These are phyloP conservation scores for Miamiensis avidus DNA, from an alignment of 169 alveolate genomes.

Conservation along the genomic window DNA sequence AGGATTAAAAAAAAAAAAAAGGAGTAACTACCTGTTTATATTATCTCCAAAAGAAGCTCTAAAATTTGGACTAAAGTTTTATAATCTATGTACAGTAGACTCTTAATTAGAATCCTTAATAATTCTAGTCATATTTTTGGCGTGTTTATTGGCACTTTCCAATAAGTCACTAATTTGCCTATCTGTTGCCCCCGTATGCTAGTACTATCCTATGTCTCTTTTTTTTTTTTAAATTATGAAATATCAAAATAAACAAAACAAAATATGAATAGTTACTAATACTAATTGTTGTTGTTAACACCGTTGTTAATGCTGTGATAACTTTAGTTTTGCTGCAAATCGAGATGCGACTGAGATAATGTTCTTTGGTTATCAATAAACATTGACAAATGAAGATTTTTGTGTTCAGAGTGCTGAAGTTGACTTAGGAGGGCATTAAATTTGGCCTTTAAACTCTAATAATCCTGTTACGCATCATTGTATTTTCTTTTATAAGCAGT, in stretches of 20 bases:
- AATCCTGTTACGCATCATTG: background rate
- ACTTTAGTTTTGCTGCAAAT: too few species aligned
- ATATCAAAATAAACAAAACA: too few species aligned
- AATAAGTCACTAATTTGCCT: background rate
- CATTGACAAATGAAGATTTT: background rate
- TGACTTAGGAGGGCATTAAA: background rate
- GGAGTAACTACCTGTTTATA: too few species aligned
- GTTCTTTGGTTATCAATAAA: background rate
- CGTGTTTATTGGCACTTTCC: background rate
- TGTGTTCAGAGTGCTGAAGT: background rate
- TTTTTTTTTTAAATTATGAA: too few species aligned
- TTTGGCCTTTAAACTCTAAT: background rate
- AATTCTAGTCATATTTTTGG: background rate
- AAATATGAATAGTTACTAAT: too few species aligned
- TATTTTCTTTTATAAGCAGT: too few species aligned
- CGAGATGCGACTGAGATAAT: background rate
- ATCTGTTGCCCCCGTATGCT: background rate
- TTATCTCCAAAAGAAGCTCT: too few species aligned
- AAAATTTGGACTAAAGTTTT: too few species aligned
- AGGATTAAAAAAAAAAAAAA: too few species aligned
- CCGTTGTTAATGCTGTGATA: background rate
- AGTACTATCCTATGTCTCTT: background rate
- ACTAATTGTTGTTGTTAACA: too few species aligned
- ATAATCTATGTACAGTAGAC: background rate
- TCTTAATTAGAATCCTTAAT: background rate